phyloP scores from a whole-genome alignment of 768 basidiomycete genomes.

The Sarcodon sp. region DNA sequence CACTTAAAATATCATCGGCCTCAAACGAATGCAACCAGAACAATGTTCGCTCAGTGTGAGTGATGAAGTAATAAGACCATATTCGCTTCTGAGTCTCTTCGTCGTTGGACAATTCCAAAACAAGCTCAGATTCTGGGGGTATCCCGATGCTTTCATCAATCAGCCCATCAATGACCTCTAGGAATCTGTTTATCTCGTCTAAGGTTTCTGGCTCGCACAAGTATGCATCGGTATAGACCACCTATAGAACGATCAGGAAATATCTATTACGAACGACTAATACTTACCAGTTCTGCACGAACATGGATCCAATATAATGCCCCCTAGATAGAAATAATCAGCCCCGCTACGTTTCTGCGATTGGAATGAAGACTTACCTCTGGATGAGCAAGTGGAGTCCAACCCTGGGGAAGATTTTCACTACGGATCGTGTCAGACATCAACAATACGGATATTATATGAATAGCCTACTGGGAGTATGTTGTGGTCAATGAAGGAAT shows the following conservation, averaged over 20 bases:
- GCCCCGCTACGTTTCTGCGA: neutral
- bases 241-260: neutral
- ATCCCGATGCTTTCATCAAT: neutral
- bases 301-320: neutral
- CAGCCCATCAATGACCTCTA: neutral
- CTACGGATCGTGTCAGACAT: no score
- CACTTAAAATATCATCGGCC: constrained; percentile 16
- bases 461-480: no score
- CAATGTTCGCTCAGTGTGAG: constrained; percentile 28
- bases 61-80: constrained; percentile 35
- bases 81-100: neutral
- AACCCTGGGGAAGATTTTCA: neutral
- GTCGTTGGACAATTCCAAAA: neutral
- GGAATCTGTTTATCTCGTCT: neutral
- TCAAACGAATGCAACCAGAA: constrained; percentile 39
- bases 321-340: neutral
- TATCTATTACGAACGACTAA: neutral
- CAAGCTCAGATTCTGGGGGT: neutral
- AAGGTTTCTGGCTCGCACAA: neutral
- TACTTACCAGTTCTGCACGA: neutral
- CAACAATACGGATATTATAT: no score
- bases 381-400: neutral
- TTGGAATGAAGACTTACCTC: neutral
- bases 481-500: no score
- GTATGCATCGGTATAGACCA: neutral